Percentiles rank a stretch among this genome's conserved stretches.
Conservation (phyloP, 495 filamentous ascomycete genomes). For the Rusavskia elegans region DNA sequence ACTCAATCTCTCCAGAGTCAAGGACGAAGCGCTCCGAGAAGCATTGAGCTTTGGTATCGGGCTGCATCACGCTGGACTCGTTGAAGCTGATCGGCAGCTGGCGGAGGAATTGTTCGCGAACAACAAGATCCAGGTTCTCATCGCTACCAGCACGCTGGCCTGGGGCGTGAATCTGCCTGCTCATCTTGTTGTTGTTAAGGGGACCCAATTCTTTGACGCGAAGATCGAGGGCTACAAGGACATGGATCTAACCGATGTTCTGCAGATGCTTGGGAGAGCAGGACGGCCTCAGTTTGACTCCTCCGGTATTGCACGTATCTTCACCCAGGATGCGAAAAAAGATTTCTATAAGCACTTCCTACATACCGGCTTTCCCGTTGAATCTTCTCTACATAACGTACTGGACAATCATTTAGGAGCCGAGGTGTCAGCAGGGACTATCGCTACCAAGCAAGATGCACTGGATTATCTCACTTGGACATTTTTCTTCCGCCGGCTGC, state of each 20-base stretch:
- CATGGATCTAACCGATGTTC: conserved; percentile 96
- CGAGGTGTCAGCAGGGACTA: conserved; percentile 85
- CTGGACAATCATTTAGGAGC: conserved; percentile 94
- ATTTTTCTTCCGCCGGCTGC: conserved; percentile 92
- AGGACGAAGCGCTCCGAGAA: conserved; percentile 82
- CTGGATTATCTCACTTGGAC: conserved; percentile 98
- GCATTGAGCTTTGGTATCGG: conserved; percentile 93
- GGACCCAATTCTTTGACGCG: conserved; percentile 95
- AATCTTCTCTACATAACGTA: conserved; percentile 90
- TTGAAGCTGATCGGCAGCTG: conserved; percentile 82
- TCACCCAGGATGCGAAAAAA: conserved; percentile 95
- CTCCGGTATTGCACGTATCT: conserved; percentile 88
- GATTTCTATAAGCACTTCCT: conserved; percentile 99
- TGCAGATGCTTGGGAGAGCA: conserved; percentile 95
- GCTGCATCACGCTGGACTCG: conserved; percentile 89
- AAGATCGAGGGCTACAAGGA: conserved; percentile 97
- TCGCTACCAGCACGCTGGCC: conserved; percentile 91
- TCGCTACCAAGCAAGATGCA: conserved; percentile 87
- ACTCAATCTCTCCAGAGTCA: conserved; percentile 64
- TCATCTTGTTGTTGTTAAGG: conserved; percentile 94
- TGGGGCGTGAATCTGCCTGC: conserved; percentile 98
- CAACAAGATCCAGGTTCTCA: conserved; percentile 94
- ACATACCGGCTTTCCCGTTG: conserved; percentile 95
- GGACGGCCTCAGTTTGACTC: conserved; percentile 93
- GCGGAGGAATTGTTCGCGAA: conserved; percentile 90